A percentile compares a stretch with the other conserved stretches of the same genome.
phyloP scores from a whole-genome alignment of 202 grass and related monocot genomes.

The Panicum virgatum region DNA sequence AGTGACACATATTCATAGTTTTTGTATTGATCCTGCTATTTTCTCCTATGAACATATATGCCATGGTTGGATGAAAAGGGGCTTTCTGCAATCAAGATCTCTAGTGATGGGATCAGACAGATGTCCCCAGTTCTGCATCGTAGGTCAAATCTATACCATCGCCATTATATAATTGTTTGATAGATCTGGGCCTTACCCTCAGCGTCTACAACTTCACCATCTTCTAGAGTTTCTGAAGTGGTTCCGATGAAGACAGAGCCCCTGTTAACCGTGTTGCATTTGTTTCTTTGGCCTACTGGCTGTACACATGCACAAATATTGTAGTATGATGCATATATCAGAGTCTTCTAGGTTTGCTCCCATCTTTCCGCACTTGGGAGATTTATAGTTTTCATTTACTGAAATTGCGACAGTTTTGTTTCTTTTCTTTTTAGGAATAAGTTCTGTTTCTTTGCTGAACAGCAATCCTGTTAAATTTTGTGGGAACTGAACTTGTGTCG shows the following conservation, averaged over 20 bases:
- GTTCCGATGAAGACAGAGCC: neutral
- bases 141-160: conserved; percentile 32
- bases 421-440: neutral
- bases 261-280: neutral
- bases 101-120: neutral
- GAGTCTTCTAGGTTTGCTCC: neutral
- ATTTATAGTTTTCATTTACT: neutral
- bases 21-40: neutral
- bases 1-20: conserved; percentile 8
- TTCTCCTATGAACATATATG: neutral
- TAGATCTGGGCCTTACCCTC: conserved; percentile 9
- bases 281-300: neutral
- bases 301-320: neutral
- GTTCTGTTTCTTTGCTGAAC: neutral
- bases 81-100: conserved; percentile 12
- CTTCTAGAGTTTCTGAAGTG: conserved; percentile 8
- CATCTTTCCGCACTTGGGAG: neutral
- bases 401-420: neutral
- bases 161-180: conserved; percentile 10
- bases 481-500: neutral
- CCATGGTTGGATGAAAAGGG: conserved; percentile 11
- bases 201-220: neutral
- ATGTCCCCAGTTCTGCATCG: neutral
- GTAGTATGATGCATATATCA: neutral
- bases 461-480: neutral